Base-by-base conservation (phyloP, 139 green algal genomes). In the Mychonastes homosphaera region DNA sequence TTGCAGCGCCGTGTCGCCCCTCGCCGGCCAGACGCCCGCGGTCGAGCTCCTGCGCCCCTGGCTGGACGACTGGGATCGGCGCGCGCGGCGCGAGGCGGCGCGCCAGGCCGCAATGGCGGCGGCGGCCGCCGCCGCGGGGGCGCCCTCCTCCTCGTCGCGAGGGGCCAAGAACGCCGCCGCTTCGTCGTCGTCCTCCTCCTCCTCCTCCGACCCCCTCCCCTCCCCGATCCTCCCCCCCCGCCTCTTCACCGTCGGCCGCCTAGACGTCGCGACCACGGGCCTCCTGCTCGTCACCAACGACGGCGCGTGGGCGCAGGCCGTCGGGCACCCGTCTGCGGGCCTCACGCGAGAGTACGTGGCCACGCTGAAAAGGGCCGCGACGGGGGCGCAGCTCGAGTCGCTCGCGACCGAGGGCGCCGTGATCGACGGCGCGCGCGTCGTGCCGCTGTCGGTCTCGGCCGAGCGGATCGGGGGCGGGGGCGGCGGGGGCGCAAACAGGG, bases 201-300 rank as follows among this genome's bases (percentile, higher is more conserved):
- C 15, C 38, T 66, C 36, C 53, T 33, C 24, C 53, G 15, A 29
- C 15, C 10, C 10, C 12, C 13, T 44, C 30, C 32, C 41, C 30
- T 46, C 50, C 51, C 4, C 57, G 47, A 34, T 41, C 8, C 65
- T 80, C 10, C 76, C 78, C 0, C 91, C 91, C 1, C 75, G 91
- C 21, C 74, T 98, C 4, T 96, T 95, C 78, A 94, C 87, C 3
- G 91, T 96, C 39, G 91, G 91, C 6, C 76, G 90, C 4, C 72
- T 98, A 45, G 92, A 98, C 58, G 88, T 91, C 6, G 61, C 76
- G 13, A 84, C 85, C 9, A 81, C 79, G 6, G 92, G 92, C 0
- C 81, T 98, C 27, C 73, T 98, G 23, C 77, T 98, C 13, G 72
- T 98, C 21, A 98, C 91, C 5, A 98, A 98, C 53, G 91, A 98